Conservation (phyloP, 1,139 yeast genomes). For the Candida sp. region DNA sequence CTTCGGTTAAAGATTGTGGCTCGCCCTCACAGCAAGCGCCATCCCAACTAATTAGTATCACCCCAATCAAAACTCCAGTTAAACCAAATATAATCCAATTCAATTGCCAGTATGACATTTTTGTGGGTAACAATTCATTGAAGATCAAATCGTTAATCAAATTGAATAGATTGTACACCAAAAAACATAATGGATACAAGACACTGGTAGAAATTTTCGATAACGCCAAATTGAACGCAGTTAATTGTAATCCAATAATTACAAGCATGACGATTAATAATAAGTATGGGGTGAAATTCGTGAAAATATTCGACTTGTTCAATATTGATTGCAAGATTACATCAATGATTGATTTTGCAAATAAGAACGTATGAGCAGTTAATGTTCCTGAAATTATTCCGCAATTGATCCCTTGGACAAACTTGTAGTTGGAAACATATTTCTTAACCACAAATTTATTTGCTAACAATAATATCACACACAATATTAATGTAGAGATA, state of each 20-base stretch:
- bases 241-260: constrained; percentile 72
- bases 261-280: constrained; percentile 58
- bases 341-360: constrained; percentile 84
- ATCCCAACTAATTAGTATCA: constrained; percentile 43
- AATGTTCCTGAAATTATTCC: constrained; percentile 76
- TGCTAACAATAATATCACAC: constrained; percentile 20
- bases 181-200: constrained; percentile 80
- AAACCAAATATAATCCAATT: constrained; percentile 37
- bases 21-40: constrained; percentile 25
- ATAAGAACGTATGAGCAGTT: constrained; percentile 80
- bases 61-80: constrained; percentile 38
- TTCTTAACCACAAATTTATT: constrained; percentile 14
- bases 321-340: constrained; percentile 49
- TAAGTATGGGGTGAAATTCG: constrained; percentile 36
- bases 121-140: constrained; percentile 29
- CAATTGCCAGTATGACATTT: constrained; percentile 29
- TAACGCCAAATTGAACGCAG: constrained; percentile 72
- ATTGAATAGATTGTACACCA: constrained; percentile 74
- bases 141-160: constrained; percentile 70
- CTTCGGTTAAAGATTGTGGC: neutral
- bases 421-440: constrained; percentile 14
- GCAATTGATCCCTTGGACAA: constrained; percentile 52
- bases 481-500: constrained; percentile 27
- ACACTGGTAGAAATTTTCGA: constrained; percentile 72
- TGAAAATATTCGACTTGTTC: constrained; percentile 20